Percentiles rank a stretch among this genome's conserved stretches.
phyloP scores from a whole-genome alignment of 257 asterid genomes.

The Rehmannia glutinosa region DNA sequence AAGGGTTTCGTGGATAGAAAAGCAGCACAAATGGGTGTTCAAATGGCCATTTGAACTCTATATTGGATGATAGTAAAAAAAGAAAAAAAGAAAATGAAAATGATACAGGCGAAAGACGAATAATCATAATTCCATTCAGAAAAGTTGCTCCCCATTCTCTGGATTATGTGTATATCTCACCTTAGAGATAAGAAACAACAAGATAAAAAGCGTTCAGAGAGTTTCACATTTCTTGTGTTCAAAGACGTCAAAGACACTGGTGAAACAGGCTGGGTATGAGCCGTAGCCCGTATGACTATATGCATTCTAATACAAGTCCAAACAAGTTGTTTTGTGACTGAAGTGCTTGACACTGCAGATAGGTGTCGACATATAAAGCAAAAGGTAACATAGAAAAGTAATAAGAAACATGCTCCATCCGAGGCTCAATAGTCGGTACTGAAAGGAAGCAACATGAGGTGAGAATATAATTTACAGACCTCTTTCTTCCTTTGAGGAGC shows the following conservation, averaged over 20 bases:
- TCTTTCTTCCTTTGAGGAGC: conserved; percentile 85
- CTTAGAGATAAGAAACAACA: neutral
- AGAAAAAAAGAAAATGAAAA: neutral
- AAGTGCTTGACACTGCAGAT: neutral
- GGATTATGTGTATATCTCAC: neutral
- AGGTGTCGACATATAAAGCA: neutral
- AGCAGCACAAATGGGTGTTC: neutral
- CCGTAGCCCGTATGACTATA: neutral
- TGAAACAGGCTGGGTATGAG: neutral
- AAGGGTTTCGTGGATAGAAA: neutral
- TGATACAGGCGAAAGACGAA: neutral
- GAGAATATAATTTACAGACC: conserved; percentile 40
- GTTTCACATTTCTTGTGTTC: neutral
- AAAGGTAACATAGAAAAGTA: neutral
- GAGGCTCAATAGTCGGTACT: too few relatives aligned
- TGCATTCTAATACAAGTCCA: neutral
- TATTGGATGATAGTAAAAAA: neutral
- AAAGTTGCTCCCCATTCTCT: neutral
- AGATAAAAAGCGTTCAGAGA: neutral
- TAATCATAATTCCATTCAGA: neutral
- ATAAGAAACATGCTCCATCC: neutral
- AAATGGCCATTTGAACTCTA: too few relatives aligned
- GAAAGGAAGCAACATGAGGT: too few relatives aligned
- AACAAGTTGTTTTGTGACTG: neutral
- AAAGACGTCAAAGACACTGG: neutral